phyloP scores from a whole-genome alignment of 2,329 filamentous ascomycete species.

The Xylaria multiplex region DNA sequence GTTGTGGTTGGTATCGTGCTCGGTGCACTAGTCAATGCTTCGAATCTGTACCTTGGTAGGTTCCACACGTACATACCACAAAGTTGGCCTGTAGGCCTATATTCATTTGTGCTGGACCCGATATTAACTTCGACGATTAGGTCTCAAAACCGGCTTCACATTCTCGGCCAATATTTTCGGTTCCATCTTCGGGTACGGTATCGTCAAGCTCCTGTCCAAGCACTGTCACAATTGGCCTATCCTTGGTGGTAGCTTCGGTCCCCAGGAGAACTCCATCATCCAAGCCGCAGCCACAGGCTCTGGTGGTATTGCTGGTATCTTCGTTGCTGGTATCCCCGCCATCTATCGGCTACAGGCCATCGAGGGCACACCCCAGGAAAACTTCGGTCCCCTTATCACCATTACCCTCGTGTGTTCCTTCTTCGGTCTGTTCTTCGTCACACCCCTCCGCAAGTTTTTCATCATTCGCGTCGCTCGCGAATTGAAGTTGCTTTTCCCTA shows the following conservation, averaged over 20 bases:
- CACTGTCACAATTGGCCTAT: conserved; percentile 58
- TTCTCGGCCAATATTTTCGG: conserved; percentile 58
- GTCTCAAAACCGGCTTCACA: conserved; percentile 59
- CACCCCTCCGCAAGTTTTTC: conserved; percentile 73
- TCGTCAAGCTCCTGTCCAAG: conserved; percentile 61
- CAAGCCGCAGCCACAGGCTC: conserved; percentile 65
- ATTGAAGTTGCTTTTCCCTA: conserved; percentile 67
- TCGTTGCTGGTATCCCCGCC: conserved; percentile 65
- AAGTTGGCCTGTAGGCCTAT: conserved; percentile 26
- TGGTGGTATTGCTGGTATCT: conserved; percentile 64
- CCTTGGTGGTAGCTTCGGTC: conserved; percentile 64
- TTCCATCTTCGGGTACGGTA: conserved; percentile 65
- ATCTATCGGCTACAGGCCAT: conserved; percentile 64
- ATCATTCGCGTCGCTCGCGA: conserved; percentile 72
- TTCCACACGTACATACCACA: conserved; percentile 31
- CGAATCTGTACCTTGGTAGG: conserved; percentile 67
- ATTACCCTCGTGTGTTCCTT: conserved; percentile 71
- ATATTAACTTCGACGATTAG: conserved; percentile 41
- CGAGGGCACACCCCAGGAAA: conserved; percentile 56
- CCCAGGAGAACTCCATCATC: conserved; percentile 67
- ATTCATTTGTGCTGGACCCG: not conserved
- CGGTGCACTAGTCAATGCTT: conserved; percentile 65
- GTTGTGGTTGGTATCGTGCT: conserved; percentile 62
- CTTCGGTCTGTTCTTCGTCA: conserved; percentile 72
- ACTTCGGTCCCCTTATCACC: conserved; percentile 68